phyloP scores from a whole-genome alignment of 352 stramenopile genomes.

The Globisporangium sylvaticum region DNA sequence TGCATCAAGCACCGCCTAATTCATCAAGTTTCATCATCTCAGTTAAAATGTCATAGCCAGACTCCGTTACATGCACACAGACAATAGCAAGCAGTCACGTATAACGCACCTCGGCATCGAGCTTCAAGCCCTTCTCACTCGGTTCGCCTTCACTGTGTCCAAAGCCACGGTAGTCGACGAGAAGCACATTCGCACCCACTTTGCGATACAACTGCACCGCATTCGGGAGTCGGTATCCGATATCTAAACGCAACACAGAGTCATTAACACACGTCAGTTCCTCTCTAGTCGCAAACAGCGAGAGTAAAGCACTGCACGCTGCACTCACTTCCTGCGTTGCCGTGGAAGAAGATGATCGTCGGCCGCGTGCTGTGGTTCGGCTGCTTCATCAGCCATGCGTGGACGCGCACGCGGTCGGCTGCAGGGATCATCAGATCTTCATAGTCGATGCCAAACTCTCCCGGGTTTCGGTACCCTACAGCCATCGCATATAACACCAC shows the following conservation, averaged over 20 bases:
- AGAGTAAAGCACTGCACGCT: background rate
- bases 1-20: slow-evolving; percentile 67
- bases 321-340: slow-evolving; percentile 88
- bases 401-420: slow-evolving; percentile 81
- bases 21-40: background rate
- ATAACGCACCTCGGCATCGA: slow-evolving; percentile 82
- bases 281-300: background rate
- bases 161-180: slow-evolving; percentile 95
- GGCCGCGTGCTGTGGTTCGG: slow-evolving; percentile 40
- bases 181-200: slow-evolving; percentile 85
- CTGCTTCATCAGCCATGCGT: slow-evolving; percentile 92
- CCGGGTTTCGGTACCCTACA: slow-evolving; percentile 82
- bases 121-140: slow-evolving; percentile 87
- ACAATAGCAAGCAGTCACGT: background rate
- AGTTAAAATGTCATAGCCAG: background rate
- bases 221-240: slow-evolving; percentile 92
- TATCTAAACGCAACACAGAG: slow-evolving; percentile 47
- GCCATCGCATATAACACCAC: slow-evolving; percentile 2
- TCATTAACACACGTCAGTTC: background rate
- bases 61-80: background rate
- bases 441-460: slow-evolving; percentile 86
- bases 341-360: slow-evolving; percentile 95
- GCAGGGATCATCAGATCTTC: slow-evolving; percentile 87
- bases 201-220: slow-evolving; percentile 87
- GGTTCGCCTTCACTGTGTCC: slow-evolving; percentile 87